Evolutionary conservation across 257 asterid genomes (phyloP).

Genomic region (Eustoma russellianum): DNA sequence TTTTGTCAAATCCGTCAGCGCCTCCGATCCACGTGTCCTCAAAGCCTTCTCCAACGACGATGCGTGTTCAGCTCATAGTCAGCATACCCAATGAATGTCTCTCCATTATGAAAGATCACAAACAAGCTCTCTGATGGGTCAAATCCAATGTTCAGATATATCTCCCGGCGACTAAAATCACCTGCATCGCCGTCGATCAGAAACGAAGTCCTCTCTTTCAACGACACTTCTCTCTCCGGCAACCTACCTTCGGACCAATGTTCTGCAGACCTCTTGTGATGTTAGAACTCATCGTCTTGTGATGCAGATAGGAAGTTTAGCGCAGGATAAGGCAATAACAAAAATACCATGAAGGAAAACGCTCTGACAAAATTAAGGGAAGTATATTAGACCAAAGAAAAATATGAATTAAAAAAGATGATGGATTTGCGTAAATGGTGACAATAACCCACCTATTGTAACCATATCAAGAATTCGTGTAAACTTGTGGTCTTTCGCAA

Average conservation of each 20-base stretch:
- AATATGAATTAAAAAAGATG: too few species aligned
- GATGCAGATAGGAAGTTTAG: too few species aligned
- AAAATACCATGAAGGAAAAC: too few species aligned
- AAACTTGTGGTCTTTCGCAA: too few species aligned
- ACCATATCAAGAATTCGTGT: too few species aligned
- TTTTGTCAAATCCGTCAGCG: conserved; percentile 62
- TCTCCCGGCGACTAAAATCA: conserved; percentile 63
- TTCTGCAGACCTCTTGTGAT: too few species aligned
- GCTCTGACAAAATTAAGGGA: too few species aligned
- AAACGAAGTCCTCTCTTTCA: conserved; percentile 58
- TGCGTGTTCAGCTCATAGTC: conserved; percentile 63
- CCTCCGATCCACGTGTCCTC: conserved; percentile 60
- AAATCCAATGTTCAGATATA: conserved; percentile 47
- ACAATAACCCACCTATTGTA: too few species aligned
- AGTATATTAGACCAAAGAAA: too few species aligned
- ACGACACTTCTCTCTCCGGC: conserved; percentile 45
- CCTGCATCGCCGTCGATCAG: conserved; percentile 75
- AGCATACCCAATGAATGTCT: conserved; percentile 59
- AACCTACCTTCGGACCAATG: conserved; percentile 65
- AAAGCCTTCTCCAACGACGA: conserved; percentile 74
- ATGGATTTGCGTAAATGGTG: too few species aligned
- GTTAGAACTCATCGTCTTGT: too few species aligned
- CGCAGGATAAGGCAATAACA: too few species aligned
- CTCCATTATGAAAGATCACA: conserved; percentile 39
- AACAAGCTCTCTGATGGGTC: conserved; percentile 57